phyloP scores from a whole-genome alignment of 2,329 filamentous ascomycete species.

The Rutstroemia sp. region DNA sequence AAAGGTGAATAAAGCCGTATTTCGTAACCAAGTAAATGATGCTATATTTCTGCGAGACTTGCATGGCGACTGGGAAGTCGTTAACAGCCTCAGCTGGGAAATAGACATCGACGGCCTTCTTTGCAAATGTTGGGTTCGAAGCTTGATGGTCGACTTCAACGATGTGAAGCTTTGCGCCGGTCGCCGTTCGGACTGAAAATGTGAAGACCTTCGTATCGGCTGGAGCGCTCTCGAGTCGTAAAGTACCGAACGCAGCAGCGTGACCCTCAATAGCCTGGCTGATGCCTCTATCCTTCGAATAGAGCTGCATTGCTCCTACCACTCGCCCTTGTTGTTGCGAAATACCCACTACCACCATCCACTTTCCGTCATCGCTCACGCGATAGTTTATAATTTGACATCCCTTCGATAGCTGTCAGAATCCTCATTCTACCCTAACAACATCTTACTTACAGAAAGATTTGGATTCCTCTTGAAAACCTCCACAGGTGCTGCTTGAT shows the following conservation, averaged over 20 bases:
- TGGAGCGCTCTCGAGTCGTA: slow-evolving; percentile 81
- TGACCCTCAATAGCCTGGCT: slow-evolving; percentile 98
- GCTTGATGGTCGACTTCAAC: slow-evolving; percentile 94
- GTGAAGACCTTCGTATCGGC: slow-evolving; percentile 93
- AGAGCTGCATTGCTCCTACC: slow-evolving; percentile 93
- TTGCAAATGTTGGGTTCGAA: slow-evolving; percentile 80
- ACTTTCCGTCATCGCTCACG: slow-evolving; percentile 90
- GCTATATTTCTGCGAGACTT: slow-evolving; percentile 93
- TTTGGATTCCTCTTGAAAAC: slow-evolving; percentile 92
- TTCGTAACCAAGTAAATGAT: slow-evolving; percentile 97
- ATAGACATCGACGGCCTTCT: slow-evolving; percentile 96
- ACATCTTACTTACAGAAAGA: slow-evolving; percentile 58
- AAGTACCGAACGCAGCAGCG: slow-evolving; percentile 85
- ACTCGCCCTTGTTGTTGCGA: slow-evolving; percentile 89
- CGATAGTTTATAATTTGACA: slow-evolving; percentile 99
- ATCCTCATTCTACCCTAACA: background rate
- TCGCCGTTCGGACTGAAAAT: slow-evolving; percentile 85
- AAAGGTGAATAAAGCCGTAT: slow-evolving; percentile 97
- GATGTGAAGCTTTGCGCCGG: slow-evolving; percentile 90
- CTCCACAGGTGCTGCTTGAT: slow-evolving; percentile 74
- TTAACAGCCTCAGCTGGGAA: slow-evolving; percentile 93
- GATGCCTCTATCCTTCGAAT: slow-evolving; percentile 91
- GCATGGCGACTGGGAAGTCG: slow-evolving; percentile 97
- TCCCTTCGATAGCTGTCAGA: slow-evolving; percentile 46
- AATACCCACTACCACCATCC: slow-evolving; percentile 97